Base-by-base conservation (phyloP, 768 basidiomycete genomes). In the Lactarius sp. region DNA sequence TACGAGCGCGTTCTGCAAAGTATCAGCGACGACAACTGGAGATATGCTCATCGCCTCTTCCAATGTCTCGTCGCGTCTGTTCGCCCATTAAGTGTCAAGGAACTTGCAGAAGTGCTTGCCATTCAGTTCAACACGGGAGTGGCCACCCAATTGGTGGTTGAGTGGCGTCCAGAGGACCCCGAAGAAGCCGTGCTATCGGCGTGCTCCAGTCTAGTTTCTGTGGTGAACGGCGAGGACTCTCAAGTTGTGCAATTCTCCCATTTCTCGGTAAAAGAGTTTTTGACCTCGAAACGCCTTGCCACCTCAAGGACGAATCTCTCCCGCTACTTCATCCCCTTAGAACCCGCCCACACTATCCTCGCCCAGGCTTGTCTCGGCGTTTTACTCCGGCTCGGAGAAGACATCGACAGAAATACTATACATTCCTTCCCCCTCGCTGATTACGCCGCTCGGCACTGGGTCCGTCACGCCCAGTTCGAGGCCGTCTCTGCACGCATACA, bases 201-300 rank as follows among this genome's bases (percentile, higher is more conserved):
- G 4, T 58, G 56, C 22, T 49, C 56, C 13, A 49, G 56, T 58
- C 16, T 58, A 6, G 37, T 58, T 36, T 37, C 47, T 14, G 33
- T 49, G 6, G 56, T 37, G n/a, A 27, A 3, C 0, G 34, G 27
- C 44, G 34, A 49, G 1, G 46, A n/a, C 36, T 37, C 46, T 13
- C 46, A 27, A 12, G 46, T 58, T 58, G 56, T 58, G 1, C 56
- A 49, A 3, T 49, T 58, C 36, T 49, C 56, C n/a, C 56, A 58
- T 5, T 49, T 49, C 31, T 58, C 47, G 13, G 56, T 57, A 5
- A 57, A 57, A 20, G 56, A 57, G 18, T 57, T 47, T 12, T 57
- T 57, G 34, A 47, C 31, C n/a, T 57, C 56, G 6, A 12, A 36
- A 37, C 56, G 56, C 34, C 56, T 57, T 36, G 46, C 46, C 2